phyloP scores from a whole-genome alignment of 2,329 filamentous ascomycete genomes.

The Verticillium tricorpus region DNA sequence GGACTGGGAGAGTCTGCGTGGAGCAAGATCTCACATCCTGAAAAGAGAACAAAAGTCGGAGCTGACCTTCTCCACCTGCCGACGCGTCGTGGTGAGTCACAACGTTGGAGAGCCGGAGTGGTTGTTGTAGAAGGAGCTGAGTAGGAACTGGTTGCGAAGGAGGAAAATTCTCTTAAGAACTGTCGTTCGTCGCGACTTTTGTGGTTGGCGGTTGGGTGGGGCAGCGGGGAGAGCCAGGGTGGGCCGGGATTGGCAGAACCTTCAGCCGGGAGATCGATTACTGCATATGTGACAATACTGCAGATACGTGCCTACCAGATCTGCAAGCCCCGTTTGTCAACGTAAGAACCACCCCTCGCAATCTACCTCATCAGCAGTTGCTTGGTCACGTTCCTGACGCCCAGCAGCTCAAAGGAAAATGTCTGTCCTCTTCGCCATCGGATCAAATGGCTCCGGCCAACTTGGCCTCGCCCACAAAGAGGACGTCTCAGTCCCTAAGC shows the following conservation, averaged over 20 bases:
- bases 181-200: background rate
- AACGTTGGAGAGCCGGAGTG: background rate
- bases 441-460: constrained; percentile 74
- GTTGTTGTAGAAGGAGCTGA: background rate
- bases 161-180: background rate
- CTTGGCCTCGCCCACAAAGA: constrained; percentile 67
- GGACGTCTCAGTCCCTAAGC: constrained; percentile 64
- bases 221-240: background rate
- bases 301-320: background rate
- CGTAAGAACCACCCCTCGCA: background rate
- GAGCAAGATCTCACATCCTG: constrained; percentile 14
- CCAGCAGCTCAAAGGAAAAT: constrained; percentile 22
- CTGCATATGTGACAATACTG: background rate
- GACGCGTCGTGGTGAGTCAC: background rate
- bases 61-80: constrained; percentile 1
- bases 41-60: background rate
- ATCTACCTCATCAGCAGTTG: background rate
- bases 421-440: constrained; percentile 61
- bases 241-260: background rate
- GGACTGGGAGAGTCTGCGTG: constrained; percentile 9
- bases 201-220: background rate
- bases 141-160: background rate
- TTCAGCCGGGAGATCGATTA: background rate
- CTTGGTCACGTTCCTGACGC: background rate
- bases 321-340: background rate